Evolutionary conservation across 2,329 filamentous ascomycete species (phyloP).

Genomic region (Alternaria novae-zelandiae): DNA sequence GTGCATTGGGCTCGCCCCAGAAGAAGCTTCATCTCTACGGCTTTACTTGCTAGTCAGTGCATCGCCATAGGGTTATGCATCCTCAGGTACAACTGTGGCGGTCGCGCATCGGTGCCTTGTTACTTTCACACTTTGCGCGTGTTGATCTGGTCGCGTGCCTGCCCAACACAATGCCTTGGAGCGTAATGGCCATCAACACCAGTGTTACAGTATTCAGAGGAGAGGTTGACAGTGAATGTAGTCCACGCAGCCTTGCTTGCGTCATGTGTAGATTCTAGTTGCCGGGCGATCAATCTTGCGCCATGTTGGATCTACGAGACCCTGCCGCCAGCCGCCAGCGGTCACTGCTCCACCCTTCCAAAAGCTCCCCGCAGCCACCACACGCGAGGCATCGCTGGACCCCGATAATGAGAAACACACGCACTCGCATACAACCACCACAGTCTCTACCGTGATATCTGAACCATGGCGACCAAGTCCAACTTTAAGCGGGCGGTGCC

Average conservation of each 20-base stretch:
- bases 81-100: not conserved
- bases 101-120: not conserved
- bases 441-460: not conserved
- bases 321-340: constrained; percentile 16
- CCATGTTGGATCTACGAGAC: constrained; percentile 15
- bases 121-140: not conserved
- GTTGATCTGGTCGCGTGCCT: not conserved
- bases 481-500: constrained; percentile 56
- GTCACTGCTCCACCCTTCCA: constrained; percentile 17
- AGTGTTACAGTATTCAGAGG: not conserved
- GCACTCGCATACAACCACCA: not conserved
- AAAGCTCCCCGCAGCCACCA: constrained; percentile 10
- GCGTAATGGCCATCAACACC: not conserved
- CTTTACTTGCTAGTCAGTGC: not conserved
- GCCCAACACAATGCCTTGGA: not conserved
- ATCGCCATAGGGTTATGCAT: constrained; percentile 7
- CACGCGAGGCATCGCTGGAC: constrained; percentile 6
- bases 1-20: constrained; percentile 9
- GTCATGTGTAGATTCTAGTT: constrained; percentile 4
- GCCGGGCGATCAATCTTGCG: constrained; percentile 13
- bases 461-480: constrained; percentile 52
- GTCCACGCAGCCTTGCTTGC: not conserved
- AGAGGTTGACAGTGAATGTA: not conserved
- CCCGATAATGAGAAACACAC: constrained; percentile 12
- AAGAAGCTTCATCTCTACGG: constrained; percentile 12